Evolutionary conservation across 2,329 filamentous ascomycete species (phyloP), one percentile per base, ranked within the genome.

Genomic region (Neophaeococcomyces mojaviensis): DNA sequence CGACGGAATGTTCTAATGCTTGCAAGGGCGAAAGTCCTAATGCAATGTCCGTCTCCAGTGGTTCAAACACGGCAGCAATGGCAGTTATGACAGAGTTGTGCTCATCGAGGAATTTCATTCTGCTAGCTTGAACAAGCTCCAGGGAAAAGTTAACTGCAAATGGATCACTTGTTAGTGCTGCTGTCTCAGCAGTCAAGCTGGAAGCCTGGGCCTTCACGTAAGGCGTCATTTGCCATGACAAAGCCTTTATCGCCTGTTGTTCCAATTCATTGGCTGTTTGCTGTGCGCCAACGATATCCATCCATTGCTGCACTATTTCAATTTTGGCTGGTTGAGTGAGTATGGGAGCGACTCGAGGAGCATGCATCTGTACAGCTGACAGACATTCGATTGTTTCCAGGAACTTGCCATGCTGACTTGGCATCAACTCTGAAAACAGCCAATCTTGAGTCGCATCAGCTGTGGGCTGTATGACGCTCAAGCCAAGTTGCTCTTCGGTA

Each of bases 1-100:
- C 79, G 55, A 95, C 84, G 0, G 87, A 94, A 9, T 94, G 69
- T 7, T 64, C 61, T 13, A 84, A 67, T 1, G 47, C 38, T 37
- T 54, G 39, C 28, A 49, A 42, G 28, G 51, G 49, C 9, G 53
- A 48, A 13, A 40, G 18, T 3, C 41, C 37, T 5, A 36, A 28
- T 41, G 47, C 35, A n/a, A 26, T 16, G 4, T 49, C 19, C 9
- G 15, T 34, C 6, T 44, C 35, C 3, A 37, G 30, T 8, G 49
- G 41, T 34, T 51, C 6, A 6, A 41, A 28, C 7, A 41, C 16
- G 24, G 39, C 48, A n/a, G 16, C 22, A 1, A 39, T 26, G 31
- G 52, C 44, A 15, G 44, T 7, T n/a, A 43, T 39, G 5, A 52
- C 24, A 3, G 54, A 30, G 4, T 44, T 33, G 18, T 52, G 43